Base-by-base conservation (phyloP, 768 basidiomycete genomes). In the Tylopilus balloui region DNA sequence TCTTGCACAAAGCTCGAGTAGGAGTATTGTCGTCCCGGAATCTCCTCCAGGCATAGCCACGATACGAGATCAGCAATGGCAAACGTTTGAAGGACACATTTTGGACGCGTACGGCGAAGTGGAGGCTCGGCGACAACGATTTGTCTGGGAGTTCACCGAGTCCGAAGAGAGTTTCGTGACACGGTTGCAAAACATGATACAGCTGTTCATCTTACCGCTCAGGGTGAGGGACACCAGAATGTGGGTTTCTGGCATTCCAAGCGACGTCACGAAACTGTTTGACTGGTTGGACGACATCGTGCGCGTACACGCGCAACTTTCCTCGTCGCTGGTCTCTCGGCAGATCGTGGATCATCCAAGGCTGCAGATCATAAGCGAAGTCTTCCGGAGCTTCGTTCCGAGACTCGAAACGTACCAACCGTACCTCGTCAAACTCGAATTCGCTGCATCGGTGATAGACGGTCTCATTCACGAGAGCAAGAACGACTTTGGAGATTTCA, bases 231-330 rank as follows among this genome's bases (percentile, higher is more conserved):
- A 84, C 55, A 82, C 77, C 41, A 80, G 80, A 44, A 62, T 72
- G 2, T 96, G 92, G 90, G 84, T 95, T 31, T 70, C 80, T 1
- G 92, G 92, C 15, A 78, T 97, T 15, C 91, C 92, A 1, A 53
- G 71, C 2, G 77, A 82, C 29, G 74, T 92, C 12, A 76, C 83
- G 1, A 79, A 81, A 11, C 73, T 92, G 19, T 82, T 97, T 52
- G 91, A 93, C 65, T 91, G 88, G 84, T 69, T 94, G 42, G 91
- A 94, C 55, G 89, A 91, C 57, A 88, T 97, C 52, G 73, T 86
- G 10, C 82, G 84, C 46, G 71, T 93, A 2, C 93, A 96, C 56
- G 69, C 72, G 4, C 77, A 83, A 50, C 71, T 96, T 21, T 72
- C 76, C 8, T 71, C 73, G 4, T 66, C 75, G 1, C 62, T 89